Evolutionary conservation across 805 yeast species (phyloP).

Genomic region (Ogataea ramenticola): DNA sequence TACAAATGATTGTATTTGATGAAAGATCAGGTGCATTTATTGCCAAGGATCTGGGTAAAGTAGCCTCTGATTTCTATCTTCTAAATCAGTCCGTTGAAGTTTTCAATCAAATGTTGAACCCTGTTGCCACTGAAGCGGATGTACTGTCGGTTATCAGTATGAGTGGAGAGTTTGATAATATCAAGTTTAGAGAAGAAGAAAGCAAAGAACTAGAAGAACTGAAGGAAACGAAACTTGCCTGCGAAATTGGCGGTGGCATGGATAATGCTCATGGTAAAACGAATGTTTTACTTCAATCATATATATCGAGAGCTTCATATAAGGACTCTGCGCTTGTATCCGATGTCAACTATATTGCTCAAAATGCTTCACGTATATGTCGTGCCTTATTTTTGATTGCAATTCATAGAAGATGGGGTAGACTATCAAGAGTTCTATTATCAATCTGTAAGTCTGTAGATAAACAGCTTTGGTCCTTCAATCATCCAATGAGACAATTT

Average conservation of each 20-base stretch:
- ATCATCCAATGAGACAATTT: constrained; percentile 86
- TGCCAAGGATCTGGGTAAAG: constrained; percentile 86
- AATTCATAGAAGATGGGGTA: constrained; percentile 87
- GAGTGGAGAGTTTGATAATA: constrained; percentile 90
- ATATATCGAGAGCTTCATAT: constrained; percentile 65
- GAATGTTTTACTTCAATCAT: constrained; percentile 81
- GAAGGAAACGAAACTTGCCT: constrained; percentile 54
- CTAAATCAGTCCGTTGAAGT: constrained; percentile 81
- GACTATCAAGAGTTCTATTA: constrained; percentile 63
- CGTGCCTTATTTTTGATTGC: constrained; percentile 87
- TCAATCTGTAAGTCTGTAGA: constrained; percentile 84
- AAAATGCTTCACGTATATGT: constrained; percentile 87
- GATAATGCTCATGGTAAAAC: constrained; percentile 82
- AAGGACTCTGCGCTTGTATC: constrained; percentile 78
- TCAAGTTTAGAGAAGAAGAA: constrained; percentile 87
- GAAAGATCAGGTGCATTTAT: constrained; percentile 73
- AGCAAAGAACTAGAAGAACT: constrained; percentile 59
- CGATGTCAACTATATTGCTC: constrained; percentile 91
- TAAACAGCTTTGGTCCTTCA: constrained; percentile 78
- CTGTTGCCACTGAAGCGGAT: constrained; percentile 88
- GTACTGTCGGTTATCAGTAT: constrained; percentile 79
- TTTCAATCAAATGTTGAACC: constrained; percentile 77
- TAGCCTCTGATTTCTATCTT: constrained; percentile 90
- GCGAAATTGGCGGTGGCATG: constrained; percentile 74
- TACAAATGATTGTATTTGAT: constrained; percentile 92